Base-by-base conservation (phyloP, 441 rosid species). In the Croton setiger region DNA sequence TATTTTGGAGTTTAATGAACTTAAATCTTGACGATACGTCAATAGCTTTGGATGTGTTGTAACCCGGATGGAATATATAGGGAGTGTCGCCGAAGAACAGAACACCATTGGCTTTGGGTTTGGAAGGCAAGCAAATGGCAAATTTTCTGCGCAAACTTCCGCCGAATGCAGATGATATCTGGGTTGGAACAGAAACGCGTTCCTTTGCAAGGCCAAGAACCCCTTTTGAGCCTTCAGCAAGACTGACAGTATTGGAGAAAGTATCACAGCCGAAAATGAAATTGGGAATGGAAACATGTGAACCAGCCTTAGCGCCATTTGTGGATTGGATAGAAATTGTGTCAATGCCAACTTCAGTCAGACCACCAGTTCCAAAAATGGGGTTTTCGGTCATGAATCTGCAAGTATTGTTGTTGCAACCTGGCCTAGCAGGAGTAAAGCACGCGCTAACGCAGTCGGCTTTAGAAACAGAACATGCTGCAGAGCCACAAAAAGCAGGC, bases 381-480 rank as follows among this genome's bases (percentile, higher is more conserved):
- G 79, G 67, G 79, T 85, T 85, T 31, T 76, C 75, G 0, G 87
- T 72, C 0, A 0, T 1, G 67, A 84, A 67, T 17, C 72, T 70
- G 31, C 91, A 86, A 0, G 86, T 80, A 68, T 85, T 80, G 81
- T 86, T 81, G 85, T 84, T 80, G 77, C 90, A 87, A 2, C 90
- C 88, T 0, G 90, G 85, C n/a, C 39, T 35, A 21, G 58, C 17
- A 48, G 54, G 67, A 11, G 6, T 12, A 63, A 37, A 1, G 27
- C 70, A 41, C 10, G 73, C 1, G 17, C 35, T 35, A 3, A n/a
- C 31, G 47, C 63, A 71, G 5, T 1, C 0, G 13, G 68, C 63
- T 37, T 65, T 57, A 17, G 75, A 54, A 3, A 64, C 7, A 17
- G 75, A 57, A 33, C 75, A 72, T 9, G 75, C 1, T 5, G 70